Percentiles rank a stretch among this genome's conserved stretches.
phyloP scores from a whole-genome alignment of 2,329 filamentous ascomycete genomes.

The Colletotrichum tropicale region DNA sequence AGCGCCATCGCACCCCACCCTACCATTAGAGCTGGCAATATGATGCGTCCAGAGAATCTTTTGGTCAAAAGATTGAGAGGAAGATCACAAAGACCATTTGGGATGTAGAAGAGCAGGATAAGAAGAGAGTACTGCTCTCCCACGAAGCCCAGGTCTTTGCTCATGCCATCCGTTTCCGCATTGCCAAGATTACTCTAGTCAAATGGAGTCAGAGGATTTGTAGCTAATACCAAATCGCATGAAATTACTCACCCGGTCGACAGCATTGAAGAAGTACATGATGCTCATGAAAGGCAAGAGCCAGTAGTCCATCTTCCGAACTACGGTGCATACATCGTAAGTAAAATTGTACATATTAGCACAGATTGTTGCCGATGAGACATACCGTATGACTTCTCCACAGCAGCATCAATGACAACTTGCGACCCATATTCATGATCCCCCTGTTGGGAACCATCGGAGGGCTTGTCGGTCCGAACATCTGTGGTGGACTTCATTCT shows the following conservation, averaged over 20 bases:
- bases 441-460: not conserved
- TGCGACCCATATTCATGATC: not conserved
- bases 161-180: conserved; percentile 51
- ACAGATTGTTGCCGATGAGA: not conserved
- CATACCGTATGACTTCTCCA: not conserved
- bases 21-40: conserved; percentile 45
- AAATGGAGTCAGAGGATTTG: not conserved
- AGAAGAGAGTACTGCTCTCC: conserved; percentile 48
- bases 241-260: conserved; percentile 12
- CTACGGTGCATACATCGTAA: not conserved
- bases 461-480: not conserved
- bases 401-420: not conserved
- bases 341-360: not conserved
- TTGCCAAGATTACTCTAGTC: conserved; percentile 49
- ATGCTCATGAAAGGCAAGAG: conserved; percentile 46
- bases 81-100: conserved; percentile 52
- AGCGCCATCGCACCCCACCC: conserved; percentile 53
- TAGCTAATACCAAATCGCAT: not conserved
- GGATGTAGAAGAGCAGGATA: conserved; percentile 55
- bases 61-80: conserved; percentile 54
- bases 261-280: conserved; percentile 31
- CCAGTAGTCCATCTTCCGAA: conserved; percentile 43
- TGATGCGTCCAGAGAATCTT: conserved; percentile 36
- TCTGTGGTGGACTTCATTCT: not conserved
- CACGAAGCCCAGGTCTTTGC: conserved; percentile 41